Base-by-base conservation (phyloP, 192 early-diverging fungal species). In the Kappamyces sp. region DNA sequence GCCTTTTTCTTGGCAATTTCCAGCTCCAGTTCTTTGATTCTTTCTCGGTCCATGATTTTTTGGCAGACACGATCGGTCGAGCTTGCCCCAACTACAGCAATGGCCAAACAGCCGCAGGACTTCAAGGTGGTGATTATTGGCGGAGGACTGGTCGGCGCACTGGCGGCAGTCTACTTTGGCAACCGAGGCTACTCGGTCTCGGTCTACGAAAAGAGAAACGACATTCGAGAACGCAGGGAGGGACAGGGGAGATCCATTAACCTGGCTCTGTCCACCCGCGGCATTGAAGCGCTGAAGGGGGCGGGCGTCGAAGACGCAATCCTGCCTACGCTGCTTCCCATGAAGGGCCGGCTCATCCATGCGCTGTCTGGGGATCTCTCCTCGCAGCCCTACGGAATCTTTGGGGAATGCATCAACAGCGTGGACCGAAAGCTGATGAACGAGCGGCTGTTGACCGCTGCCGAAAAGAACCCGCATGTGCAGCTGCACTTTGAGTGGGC, bases 301-400 rank as follows among this genome's bases (percentile, higher is more conserved):
- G 82, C 86, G 51, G 87, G 88, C 4, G 69, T 86, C 9, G 87
- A 89, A 34, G 63, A 78, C 8, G 66, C 72, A 4, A 82, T 96
- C 42, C 63, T 91, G 62, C 68, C 76, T 40, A 71, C 73, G 4
- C 82, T 85, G 15, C 83, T 96, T 15, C 95, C 93, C 1, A 96
- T 98, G 93, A 82, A 83, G 44, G 92, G 90, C 7, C 78, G 95
- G 43, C 90, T 96, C 91, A 83, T 98, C 34, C 95, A 98, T 65
- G 49, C 83, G 7, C 79, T 72, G 0, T 76, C 82, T 34, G 90
- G 90, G 3, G 65, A 69, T 46, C 87, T 86, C 59, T 67, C 72
- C 36, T 86, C 83, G 59, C 92, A 94, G 74, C 71, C 81, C 2
- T 98, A 98, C 74, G 90, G 90, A 60, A 78, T 91, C 57, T 85